Base-by-base conservation (phyloP, 2,329 filamentous ascomycete species). In the Fusarium marasasianum region DNA sequence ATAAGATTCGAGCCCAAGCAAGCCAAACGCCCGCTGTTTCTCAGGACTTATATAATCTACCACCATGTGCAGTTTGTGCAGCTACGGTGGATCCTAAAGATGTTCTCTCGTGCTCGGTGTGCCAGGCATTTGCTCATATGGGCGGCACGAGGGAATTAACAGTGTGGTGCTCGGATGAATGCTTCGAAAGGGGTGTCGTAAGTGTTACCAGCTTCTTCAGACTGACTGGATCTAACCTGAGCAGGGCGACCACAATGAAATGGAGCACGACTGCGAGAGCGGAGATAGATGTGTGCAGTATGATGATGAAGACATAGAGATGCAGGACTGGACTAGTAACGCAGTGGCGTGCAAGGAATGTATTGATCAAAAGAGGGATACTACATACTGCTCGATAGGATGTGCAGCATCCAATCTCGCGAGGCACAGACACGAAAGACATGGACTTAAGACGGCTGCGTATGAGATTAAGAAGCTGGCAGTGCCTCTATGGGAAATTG, bases 141-240 rank as follows among this genome's bases (percentile, higher is more conserved):
- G 82, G 83, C 18, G 79, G 84, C 8, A 69, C 69, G 15, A 77
- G 79, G 56, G 79, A 78, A 37, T 73, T 85, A 63, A 83, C 83
- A 5, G 77, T 86, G 13, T 88, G 86, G 71, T 87, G 86, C 76
- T 86, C 84, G 2, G 80, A 84, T 12, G 79, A 79, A 31, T 87
- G 86, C 71, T 80, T 80, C 35, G 77, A 81, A 12, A 79, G 81
- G 44, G 82, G 82, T 56, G 82, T 84, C 55, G 86, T 87, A 78
- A 77, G 84, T 82, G 14, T 40, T 11, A 3, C 6, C 14, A 9
- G 35, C 9, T 29, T 26, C n/a, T 18, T 40, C 26, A 44, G 33
- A 12, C 24, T 31, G 8, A 26, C 24, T 12, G 22, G 31, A 57
- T 61, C 81, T 84, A 57, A 83, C 67, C 51, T 38, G 22, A 22